Evolutionary conservation across 2,329 filamentous ascomycete species (phyloP).

Genomic region (Stachybotrys echinatus): DNA sequence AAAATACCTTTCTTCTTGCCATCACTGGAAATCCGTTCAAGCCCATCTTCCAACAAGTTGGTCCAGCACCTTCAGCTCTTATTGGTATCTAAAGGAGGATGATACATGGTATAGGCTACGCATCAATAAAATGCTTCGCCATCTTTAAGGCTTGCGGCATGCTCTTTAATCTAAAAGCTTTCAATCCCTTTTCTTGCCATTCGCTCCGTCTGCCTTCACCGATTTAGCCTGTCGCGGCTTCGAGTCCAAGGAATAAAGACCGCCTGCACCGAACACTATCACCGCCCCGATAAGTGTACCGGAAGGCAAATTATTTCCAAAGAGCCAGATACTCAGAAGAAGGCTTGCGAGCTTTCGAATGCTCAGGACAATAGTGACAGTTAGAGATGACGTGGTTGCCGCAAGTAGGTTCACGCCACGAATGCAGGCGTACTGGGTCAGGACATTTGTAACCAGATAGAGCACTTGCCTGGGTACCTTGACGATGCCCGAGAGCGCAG

Average conservation of each 20-base stretch:
- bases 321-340: constrained; percentile 86
- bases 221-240: constrained; percentile 6
- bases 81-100: too few species aligned
- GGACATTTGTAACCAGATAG: constrained; percentile 68
- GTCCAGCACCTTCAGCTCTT: too few species aligned
- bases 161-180: background rate
- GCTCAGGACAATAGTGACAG: constrained; percentile 94
- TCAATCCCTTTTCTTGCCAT: background rate
- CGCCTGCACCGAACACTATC: constrained; percentile 88
- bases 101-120: too few species aligned
- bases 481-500: constrained; percentile 5
- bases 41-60: too few species aligned
- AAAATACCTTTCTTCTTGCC: too few species aligned
- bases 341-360: constrained; percentile 91
- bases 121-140: too few species aligned
- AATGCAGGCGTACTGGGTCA: constrained; percentile 93
- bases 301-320: constrained; percentile 74
- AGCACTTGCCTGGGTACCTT: constrained; percentile 62
- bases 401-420: constrained; percentile 93
- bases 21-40: too few species aligned
- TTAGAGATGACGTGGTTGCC: constrained; percentile 82
- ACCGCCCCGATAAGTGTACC: constrained; percentile 77
- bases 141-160: too few species aligned
- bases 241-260: constrained; percentile 77
- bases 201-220: background rate